phyloP scores from a whole-genome alignment of 2,329 filamentous ascomycete species.

The Orbilia quercus region DNA sequence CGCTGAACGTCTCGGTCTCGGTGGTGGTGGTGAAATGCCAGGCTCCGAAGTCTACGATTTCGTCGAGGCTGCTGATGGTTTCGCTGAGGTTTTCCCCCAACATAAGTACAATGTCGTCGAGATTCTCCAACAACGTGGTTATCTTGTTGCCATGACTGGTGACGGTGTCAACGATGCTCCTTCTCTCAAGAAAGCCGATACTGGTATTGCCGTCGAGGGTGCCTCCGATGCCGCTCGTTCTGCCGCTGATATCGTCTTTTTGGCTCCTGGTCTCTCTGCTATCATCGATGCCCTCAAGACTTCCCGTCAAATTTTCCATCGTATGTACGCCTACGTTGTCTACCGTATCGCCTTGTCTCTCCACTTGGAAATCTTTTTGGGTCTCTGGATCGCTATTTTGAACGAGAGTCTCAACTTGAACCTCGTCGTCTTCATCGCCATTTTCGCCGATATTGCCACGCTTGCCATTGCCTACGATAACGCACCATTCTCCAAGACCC shows the following conservation, averaged over 20 bases:
- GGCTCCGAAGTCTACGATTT: constrained; percentile 95
- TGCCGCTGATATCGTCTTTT: constrained; percentile 92
- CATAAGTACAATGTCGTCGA: constrained; percentile 96
- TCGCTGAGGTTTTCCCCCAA: constrained; percentile 93
- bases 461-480: constrained; percentile 94
- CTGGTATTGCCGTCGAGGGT: constrained; percentile 93
- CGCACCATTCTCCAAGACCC: constrained; percentile 83
- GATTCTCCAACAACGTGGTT: constrained; percentile 91
- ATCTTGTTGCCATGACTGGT: constrained; percentile 95
- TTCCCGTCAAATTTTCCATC: constrained; percentile 93
- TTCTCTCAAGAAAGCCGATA: constrained; percentile 94
- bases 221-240: constrained; percentile 90
- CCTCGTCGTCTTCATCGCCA: constrained; percentile 91
- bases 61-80: constrained; percentile 93
- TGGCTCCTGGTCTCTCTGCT: constrained; percentile 87
- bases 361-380: constrained; percentile 90
- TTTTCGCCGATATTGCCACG: constrained; percentile 92
- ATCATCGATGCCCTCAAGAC: constrained; percentile 95
- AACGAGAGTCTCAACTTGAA: constrained; percentile 86
- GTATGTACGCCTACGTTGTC: constrained; percentile 95
- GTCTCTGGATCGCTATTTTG: constrained; percentile 88
- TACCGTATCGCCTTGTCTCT: constrained; percentile 94
- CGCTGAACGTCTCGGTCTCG: constrained; percentile 88
- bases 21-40: constrained; percentile 90
- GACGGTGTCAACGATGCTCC: constrained; percentile 95